Evolutionary conservation across 148 eudicot genomes (phyloP), one percentile per base, ranked within the genome.

Genomic region (Diospyros kaki): DNA sequence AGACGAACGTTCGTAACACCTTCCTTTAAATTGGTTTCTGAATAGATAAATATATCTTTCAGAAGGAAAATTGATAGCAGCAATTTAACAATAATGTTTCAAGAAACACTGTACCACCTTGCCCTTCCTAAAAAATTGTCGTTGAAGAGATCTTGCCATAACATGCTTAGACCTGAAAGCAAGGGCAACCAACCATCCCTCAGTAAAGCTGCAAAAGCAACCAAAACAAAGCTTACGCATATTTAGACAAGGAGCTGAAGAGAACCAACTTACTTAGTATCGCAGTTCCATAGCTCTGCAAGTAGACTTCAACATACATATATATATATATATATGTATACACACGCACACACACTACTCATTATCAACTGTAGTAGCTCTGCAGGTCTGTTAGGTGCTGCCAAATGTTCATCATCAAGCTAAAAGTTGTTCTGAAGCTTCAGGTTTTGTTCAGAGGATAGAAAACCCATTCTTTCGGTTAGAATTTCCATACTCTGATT

Each of bases 381-480:
- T 28, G 28, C 28, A 28, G 28, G 28, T 28, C 28, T 28, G 28
- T 28, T 28, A 28, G 28, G 28, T 28, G 28, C 28, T 28, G 28
- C 28, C 28, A 28, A 28, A 28, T 0, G 28, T 28, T 28, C 28
- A 28, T 28, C 28, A 28, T 28, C 28, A 28, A 28, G 28, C 28
- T 28, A 28, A 28, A 28, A 28, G 28, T 28, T 28, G 28, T 28
- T 28, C 28, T 28, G 28, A 48, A 0, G 75, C 44, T 62, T 44
- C 9, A 70, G 58, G 75, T 43, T 54, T 54, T 50, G 42, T 58
- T 69, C 80, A 13, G 88, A 85, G 79, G 85, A 73, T 55, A 87
- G 64, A 76, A 55, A 71, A 46, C 82, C 91, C 79, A 86, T 68
- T 70, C 75, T 80, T 72, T 82, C 81, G 17, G 84, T 86, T 72